Evolutionary conservation across 2,329 filamentous ascomycete species (phyloP).

Genomic region (Aspergillus transmontanensis): DNA sequence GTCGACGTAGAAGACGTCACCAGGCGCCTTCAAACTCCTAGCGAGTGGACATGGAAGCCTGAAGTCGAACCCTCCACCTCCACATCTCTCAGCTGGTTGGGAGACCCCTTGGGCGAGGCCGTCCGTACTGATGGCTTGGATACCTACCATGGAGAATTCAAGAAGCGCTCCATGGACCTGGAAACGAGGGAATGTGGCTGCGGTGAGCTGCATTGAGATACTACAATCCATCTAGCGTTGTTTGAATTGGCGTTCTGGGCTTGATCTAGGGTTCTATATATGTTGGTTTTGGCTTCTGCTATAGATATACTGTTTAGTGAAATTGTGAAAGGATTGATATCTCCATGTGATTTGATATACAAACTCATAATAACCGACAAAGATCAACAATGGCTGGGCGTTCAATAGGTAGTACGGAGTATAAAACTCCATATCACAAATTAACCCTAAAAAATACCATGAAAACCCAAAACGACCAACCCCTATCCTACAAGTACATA

Average conservation of each 20-base stretch:
- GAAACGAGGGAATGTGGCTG: slow-evolving; percentile 26
- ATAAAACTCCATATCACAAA: not conserved
- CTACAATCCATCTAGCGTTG: not conserved
- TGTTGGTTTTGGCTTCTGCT: not conserved
- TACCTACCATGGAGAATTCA: slow-evolving; percentile 49
- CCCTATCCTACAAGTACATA: no score
- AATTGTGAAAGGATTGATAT: not conserved
- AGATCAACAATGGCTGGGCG: not conserved
- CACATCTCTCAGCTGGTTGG: slow-evolving; percentile 42
- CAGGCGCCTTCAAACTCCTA: slow-evolving; percentile 61
- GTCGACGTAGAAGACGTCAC: slow-evolving; percentile 81
- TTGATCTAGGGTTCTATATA: not conserved
- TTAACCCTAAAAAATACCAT: not conserved
- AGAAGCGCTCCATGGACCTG: slow-evolving; percentile 29
- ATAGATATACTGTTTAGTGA: not conserved
- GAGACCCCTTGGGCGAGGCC: slow-evolving; percentile 39
- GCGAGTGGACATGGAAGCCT: slow-evolving; percentile 20
- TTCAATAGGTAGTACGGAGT: not conserved
- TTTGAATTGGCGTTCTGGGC: not conserved
- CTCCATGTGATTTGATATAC: not conserved
- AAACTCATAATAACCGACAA: not conserved
- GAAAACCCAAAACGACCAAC: no score
- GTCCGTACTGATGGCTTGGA: slow-evolving; percentile 44
- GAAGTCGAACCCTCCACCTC: slow-evolving; percentile 1
- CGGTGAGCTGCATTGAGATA: slow-evolving; percentile 26